phyloP scores from a whole-genome alignment of 139 green algal genomes.

The Chlorella sp. region DNA sequence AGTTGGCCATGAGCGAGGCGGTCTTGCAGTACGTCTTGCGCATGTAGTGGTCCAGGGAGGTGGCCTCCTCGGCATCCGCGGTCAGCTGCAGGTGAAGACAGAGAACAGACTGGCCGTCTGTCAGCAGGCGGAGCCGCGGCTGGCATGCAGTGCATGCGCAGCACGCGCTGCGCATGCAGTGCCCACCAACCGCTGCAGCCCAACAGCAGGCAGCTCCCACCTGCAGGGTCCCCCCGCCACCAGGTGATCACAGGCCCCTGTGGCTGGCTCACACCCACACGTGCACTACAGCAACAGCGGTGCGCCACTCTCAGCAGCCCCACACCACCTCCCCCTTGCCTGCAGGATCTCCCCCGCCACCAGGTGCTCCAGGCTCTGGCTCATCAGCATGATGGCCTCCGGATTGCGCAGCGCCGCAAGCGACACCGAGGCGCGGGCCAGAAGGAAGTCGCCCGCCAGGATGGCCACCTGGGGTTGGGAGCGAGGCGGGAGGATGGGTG shows the following conservation, averaged over 20 bases:
- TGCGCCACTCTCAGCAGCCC: conserved; percentile 13
- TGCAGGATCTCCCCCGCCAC: conserved; percentile 98
- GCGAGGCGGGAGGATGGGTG: neutral
- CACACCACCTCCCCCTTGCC: neutral
- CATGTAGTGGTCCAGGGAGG: conserved; percentile 88
- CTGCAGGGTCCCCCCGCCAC: conserved; percentile 96
- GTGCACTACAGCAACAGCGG: neutral
- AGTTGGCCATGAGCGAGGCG: conserved; percentile 86
- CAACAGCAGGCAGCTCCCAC: no score
- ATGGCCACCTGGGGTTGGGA: conserved; percentile 82
- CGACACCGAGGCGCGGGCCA: conserved; percentile 92
- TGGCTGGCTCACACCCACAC: neutral
- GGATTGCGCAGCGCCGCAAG: conserved; percentile 91
- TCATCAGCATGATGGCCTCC: conserved; percentile 91
- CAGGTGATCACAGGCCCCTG: conserved; percentile 86
- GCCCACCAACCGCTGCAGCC: no score
- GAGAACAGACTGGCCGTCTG: no score
- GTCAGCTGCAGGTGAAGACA: conserved; percentile 81
- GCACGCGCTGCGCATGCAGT: no score
- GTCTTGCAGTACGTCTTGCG: conserved; percentile 98
- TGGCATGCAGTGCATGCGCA: no score
- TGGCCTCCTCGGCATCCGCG: conserved; percentile 67
- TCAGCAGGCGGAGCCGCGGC: no score
- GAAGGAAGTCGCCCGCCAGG: conserved; percentile 97
- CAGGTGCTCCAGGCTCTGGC: conserved; percentile 89